Evolutionary conservation across 345 rosid species (phyloP).

Genomic region (Passiflora organensis): DNA sequence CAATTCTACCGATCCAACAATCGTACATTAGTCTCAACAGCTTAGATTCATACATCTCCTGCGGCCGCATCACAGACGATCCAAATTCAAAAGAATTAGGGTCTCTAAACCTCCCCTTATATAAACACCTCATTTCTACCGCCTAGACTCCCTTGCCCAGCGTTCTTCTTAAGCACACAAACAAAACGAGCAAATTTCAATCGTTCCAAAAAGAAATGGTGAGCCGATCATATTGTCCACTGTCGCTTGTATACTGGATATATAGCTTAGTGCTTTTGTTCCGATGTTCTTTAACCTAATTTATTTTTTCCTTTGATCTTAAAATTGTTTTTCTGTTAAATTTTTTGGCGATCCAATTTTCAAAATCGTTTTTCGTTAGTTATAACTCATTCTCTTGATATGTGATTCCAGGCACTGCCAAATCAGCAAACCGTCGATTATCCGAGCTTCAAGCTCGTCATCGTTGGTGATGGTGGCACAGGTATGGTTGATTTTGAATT

Average conservation of each 20-base stretch:
- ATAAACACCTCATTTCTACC: background rate
- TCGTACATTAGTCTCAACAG: background rate
- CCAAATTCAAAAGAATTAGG: constrained; percentile 11
- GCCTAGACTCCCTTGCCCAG: background rate
- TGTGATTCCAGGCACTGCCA: constrained; percentile 52
- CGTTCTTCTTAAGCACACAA: background rate
- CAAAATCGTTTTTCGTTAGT: background rate
- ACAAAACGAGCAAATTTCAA: background rate
- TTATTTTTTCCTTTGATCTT: no score
- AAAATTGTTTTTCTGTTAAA: no score
- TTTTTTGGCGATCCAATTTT: background rate
- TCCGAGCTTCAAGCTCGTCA: constrained; percentile 45
- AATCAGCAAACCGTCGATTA: constrained; percentile 61
- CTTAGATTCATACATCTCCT: background rate
- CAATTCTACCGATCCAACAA: background rate
- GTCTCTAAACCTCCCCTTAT: constrained; percentile 16
- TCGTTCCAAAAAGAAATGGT: constrained; percentile 3
- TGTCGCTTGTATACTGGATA: no score
- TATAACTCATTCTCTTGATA: background rate
- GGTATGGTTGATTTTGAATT: constrained; percentile 14
- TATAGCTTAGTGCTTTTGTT: no score
- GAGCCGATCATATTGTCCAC: background rate
- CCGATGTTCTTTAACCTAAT: no score
- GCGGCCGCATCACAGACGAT: background rate
- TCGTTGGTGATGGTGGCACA: constrained; percentile 45